Conservation (phyloP, 2,329 filamentous ascomycete genomes). For the Cadophora malorum region DNA sequence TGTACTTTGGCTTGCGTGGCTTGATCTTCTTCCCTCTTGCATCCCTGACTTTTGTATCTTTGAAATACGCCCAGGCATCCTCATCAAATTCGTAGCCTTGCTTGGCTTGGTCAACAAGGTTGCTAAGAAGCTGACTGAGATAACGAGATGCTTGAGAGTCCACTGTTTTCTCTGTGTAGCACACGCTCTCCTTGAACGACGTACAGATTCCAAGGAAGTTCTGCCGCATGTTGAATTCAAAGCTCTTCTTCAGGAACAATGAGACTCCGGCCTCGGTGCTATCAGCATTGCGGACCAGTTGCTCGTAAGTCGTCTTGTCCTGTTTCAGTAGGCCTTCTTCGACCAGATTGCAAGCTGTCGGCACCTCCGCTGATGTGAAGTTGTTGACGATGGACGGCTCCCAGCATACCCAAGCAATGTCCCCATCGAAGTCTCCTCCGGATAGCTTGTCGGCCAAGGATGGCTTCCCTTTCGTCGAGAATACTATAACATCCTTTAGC, state of each 20-base stretch:
- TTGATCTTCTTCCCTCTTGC: conserved; percentile 1
- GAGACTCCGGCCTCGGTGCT: conserved; percentile 28
- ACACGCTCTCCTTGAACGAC: conserved; percentile 65
- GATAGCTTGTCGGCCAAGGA: conserved; percentile 75
- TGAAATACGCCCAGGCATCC: conserved; percentile 50
- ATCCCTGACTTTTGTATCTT: conserved; percentile 7
- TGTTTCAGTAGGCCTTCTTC: conserved; percentile 57
- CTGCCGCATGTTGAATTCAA: conserved; percentile 63
- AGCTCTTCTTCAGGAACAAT: conserved; percentile 58
- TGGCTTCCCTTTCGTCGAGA: conserved; percentile 65
- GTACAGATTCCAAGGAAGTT: conserved; percentile 70
- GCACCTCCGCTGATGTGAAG: conserved; percentile 67
- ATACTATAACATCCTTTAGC: conserved; percentile 81
- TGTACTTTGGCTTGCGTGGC: conserved; percentile 48
- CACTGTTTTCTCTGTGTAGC: conserved; percentile 64
- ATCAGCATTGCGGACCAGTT: conserved; percentile 27
- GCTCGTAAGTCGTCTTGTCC: conserved; percentile 49
- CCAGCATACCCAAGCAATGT: conserved; percentile 81
- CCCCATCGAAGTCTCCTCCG: conserved; percentile 83
- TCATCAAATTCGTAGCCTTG: conserved; percentile 58
- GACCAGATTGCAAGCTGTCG: conserved; percentile 53
- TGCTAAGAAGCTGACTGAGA: conserved; percentile 59
- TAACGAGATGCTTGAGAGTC: conserved; percentile 51
- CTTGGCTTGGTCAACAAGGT: conserved; percentile 64
- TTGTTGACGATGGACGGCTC: conserved; percentile 67